Evolutionary conservation across 192 early-diverging fungal genomes (phyloP).

Genomic region (Oehlia diaphana): DNA sequence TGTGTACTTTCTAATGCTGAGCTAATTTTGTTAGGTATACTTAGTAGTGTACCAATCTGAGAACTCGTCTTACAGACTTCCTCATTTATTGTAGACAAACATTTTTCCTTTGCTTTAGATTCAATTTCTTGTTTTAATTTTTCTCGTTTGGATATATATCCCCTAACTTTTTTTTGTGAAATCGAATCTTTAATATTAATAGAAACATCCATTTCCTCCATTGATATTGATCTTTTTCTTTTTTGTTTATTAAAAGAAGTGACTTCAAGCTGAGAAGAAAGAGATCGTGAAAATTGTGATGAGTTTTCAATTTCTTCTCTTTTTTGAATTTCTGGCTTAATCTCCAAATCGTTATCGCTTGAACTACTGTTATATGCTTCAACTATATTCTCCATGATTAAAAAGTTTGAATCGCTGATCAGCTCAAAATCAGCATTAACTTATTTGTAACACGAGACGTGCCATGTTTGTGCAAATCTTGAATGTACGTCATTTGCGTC

Average conservation of each 20-base stretch:
- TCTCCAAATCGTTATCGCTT: neutral
- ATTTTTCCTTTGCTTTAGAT: neutral
- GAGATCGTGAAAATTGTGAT: neutral
- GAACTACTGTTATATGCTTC: neutral
- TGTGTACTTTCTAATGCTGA: neutral
- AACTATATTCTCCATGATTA: neutral
- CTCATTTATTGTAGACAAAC: neutral
- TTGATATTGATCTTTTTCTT: neutral
- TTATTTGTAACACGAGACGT: too few relatives aligned
- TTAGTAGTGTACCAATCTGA: neutral
- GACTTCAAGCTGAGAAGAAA: neutral
- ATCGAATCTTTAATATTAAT: too few relatives aligned
- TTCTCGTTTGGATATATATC: slow-evolving; percentile 18
- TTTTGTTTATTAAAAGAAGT: neutral
- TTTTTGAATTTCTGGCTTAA: neutral
- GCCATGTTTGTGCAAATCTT: too few relatives aligned
- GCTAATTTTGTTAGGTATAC: slow-evolving; percentile 4
- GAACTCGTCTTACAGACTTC: neutral
- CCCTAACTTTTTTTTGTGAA: slow-evolving; percentile 6
- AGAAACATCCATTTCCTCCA: neutral
- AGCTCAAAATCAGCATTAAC: too few relatives aligned
- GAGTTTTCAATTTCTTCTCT: neutral
- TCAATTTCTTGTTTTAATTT: slow-evolving; percentile 1
- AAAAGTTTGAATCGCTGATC: too few relatives aligned
- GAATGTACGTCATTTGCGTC: too few relatives aligned